These are phyloP conservation scores for Isabelozyma rhagii DNA, from an alignment of 805 yeast genomes.

Conservation along the genomic window DNA sequence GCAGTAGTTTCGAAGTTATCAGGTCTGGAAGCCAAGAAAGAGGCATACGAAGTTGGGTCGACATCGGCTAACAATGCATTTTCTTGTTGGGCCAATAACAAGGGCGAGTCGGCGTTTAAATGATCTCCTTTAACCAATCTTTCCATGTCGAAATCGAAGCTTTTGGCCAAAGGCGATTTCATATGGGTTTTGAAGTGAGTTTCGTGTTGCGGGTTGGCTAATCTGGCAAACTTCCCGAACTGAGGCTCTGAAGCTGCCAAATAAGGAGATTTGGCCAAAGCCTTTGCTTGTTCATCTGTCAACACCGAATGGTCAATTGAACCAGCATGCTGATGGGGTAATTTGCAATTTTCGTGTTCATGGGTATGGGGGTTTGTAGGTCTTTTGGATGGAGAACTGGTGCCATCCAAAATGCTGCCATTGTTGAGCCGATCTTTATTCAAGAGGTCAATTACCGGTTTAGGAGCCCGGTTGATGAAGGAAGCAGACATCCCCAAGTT, in stretches of 20 bases:
- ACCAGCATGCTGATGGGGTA: conserved; percentile 19
- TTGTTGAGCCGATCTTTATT: conserved; percentile 3
- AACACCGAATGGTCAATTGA: conserved; percentile 31
- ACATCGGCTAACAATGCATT: conserved; percentile 40
- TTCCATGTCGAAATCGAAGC: conserved; percentile 15
- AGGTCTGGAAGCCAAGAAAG: conserved; percentile 83
- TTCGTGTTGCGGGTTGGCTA: conserved; percentile 25
- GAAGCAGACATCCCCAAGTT: conserved; percentile 40
- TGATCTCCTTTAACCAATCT: conserved; percentile 18
- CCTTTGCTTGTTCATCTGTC: conserved; percentile 48
- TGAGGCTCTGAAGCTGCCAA: conserved; percentile 61
- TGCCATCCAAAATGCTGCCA: neutral
- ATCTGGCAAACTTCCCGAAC: conserved; percentile 41
- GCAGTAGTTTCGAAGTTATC: conserved; percentile 87
- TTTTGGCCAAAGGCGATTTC: neutral
- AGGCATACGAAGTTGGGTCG: conserved; percentile 63
- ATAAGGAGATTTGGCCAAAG: conserved; percentile 53
- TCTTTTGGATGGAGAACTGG: conserved; percentile 1
- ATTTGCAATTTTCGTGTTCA: conserved; percentile 9
- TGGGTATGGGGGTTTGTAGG: conserved; percentile 24
- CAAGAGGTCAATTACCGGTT: conserved; percentile 33
- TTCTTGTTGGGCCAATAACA: conserved; percentile 39
- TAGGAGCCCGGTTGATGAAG: conserved; percentile 37
- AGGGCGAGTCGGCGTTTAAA: conserved; percentile 24
- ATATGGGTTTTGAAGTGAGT: conserved; percentile 5